Percentiles rank a stretch among this genome's conserved stretches.
Evolutionary conservation across 768 basidiomycete genomes (phyloP).

Genomic region (Termitomyces sp.): DNA sequence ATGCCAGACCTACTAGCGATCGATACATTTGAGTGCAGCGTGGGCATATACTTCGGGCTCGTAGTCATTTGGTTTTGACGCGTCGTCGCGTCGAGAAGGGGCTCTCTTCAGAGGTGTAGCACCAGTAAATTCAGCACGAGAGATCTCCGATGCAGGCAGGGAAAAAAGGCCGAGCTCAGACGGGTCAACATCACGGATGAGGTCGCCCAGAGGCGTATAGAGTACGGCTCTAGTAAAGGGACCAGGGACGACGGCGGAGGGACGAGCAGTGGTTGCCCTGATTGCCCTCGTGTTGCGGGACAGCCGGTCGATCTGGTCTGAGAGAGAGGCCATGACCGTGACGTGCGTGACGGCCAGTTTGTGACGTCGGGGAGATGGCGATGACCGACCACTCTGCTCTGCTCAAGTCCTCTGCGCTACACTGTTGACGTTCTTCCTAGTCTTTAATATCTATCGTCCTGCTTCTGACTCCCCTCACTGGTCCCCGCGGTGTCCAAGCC

Average conservation of each 20-base stretch:
- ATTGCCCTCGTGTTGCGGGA: slow-evolving; percentile 47
- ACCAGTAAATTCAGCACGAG: slow-evolving; percentile 60
- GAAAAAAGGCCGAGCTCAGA: slow-evolving; percentile 77
- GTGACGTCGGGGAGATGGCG: neutral
- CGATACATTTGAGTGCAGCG: slow-evolving; percentile 71
- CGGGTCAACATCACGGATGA: slow-evolving; percentile 75
- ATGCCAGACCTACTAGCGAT: slow-evolving; percentile 57
- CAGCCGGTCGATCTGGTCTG: slow-evolving; percentile 67
- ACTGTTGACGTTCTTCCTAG: neutral
- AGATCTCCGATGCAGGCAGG: slow-evolving; percentile 42
- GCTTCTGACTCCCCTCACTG: neutral
- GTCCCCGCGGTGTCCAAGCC: neutral
- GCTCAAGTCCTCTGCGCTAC: neutral
- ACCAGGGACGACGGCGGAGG: slow-evolving; percentile 23
- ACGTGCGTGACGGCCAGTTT: neutral
- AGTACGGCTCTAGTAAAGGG: slow-evolving; percentile 68
- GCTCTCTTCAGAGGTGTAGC: slow-evolving; percentile 63
- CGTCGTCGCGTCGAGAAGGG: slow-evolving; percentile 31
- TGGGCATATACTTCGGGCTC: slow-evolving; percentile 74
- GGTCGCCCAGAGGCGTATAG: slow-evolving; percentile 55
- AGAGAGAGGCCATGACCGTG: slow-evolving; percentile 45
- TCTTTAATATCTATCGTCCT: neutral
- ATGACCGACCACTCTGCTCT: neutral
- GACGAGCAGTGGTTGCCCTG: slow-evolving; percentile 32
- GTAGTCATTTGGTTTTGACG: slow-evolving; percentile 34